Percentiles rank a stretch among this genome's conserved stretches.
These are phyloP conservation scores for Talaromyces albobiverticillius DNA, from an alignment of 2,329 filamentous ascomycete genomes.

Conservation along the genomic window DNA sequence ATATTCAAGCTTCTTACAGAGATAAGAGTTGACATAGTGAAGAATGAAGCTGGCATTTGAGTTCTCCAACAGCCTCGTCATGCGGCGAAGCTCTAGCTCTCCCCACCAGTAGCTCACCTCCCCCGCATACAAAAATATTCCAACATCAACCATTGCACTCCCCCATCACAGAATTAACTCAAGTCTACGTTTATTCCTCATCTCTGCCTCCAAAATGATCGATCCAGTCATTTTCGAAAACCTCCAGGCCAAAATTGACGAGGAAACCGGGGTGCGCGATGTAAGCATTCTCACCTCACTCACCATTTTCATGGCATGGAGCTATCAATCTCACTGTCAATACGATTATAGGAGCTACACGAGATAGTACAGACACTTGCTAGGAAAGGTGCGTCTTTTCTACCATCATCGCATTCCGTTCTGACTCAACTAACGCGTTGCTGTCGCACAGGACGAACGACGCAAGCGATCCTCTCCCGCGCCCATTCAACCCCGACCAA, in stretches of 20 bases:
- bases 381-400: conserved; percentile 62
- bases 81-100: neutral
- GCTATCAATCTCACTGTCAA: conserved; percentile 9
- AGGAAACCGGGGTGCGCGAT: conserved; percentile 78
- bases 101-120: neutral
- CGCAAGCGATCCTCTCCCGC: conserved; percentile 78
- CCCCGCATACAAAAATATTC: neutral
- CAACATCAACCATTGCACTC: neutral
- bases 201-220: conserved; percentile 63
- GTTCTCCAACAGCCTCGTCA: conserved; percentile 5
- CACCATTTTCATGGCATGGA: neutral
- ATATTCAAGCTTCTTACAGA: no score
- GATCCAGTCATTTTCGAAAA: conserved; percentile 82
- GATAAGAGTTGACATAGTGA: no score
- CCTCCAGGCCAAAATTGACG: conserved; percentile 85
- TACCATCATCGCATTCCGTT: neutral
- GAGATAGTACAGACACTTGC: conserved; percentile 79
- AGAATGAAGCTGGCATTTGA: no score
- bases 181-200: no score
- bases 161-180: neutral
- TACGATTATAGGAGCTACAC: conserved; percentile 59
- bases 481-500: conserved; percentile 80
- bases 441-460: conserved; percentile 60
- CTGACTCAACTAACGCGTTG: neutral
- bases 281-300: conserved; percentile 38